phyloP scores from a whole-genome alignment of 768 basidiomycete species.

The Rhodotorula kratochvilovae region DNA sequence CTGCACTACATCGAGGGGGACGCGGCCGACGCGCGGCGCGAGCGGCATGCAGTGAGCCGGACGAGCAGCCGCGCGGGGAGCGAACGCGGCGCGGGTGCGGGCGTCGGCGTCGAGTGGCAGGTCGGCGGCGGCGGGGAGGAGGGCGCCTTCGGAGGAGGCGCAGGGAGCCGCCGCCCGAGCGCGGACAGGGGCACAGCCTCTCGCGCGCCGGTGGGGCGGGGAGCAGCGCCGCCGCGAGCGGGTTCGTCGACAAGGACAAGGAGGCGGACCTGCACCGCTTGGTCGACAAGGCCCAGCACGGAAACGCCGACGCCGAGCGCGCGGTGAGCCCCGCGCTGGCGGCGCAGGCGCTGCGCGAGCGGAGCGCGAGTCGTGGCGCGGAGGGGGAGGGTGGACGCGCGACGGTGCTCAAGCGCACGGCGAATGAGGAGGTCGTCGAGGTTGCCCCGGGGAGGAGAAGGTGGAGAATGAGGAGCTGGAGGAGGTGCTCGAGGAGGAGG shows the following conservation, averaged over 20 bases:
- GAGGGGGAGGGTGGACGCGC: not conserved
- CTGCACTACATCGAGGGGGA: constrained; percentile 35
- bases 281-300: constrained; percentile 14
- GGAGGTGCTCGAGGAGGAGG: constrained; percentile 3
- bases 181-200: not conserved
- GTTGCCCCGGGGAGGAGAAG: constrained; percentile 15
- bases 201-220: not conserved
- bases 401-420: not conserved
- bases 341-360: constrained; percentile 3
- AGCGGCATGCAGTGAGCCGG: not conserved
- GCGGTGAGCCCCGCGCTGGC: constrained; percentile 20
- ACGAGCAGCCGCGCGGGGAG: constrained; percentile 12
- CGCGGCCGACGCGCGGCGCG: not conserved
- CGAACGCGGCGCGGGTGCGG: constrained; percentile 16
- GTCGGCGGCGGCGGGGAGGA: not conserved
- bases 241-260: constrained; percentile 16
- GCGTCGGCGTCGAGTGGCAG: not conserved
- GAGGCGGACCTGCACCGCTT: constrained; percentile 33
- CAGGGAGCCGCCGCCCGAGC: not conserved
- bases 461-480: constrained; percentile 19
- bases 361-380: not conserved
- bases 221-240: not conserved
- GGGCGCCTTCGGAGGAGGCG: not conserved
- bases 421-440: constrained; percentile 16
- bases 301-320: constrained; percentile 28